phyloP scores from a whole-genome alignment of 306 rosid species.

The Astragalus glycyphyllos region DNA sequence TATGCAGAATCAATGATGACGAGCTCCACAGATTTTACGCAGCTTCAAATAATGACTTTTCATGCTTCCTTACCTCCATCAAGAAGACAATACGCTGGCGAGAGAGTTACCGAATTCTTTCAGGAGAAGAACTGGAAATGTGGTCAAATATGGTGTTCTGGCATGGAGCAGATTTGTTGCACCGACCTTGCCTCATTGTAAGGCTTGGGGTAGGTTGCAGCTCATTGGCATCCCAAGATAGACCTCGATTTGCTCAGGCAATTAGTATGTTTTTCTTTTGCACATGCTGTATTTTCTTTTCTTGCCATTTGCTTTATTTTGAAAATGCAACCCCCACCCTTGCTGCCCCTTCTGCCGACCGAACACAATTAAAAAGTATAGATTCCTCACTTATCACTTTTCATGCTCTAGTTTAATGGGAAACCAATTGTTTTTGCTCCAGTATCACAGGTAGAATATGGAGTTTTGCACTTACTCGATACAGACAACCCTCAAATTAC shows the following conservation, averaged over 20 bases:
- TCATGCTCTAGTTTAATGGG: slow-evolving; percentile 37
- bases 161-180: slow-evolving; percentile 82
- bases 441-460: slow-evolving; percentile 96
- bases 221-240: slow-evolving; percentile 66
- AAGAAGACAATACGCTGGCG: slow-evolving; percentile 89
- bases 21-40: slow-evolving; percentile 76
- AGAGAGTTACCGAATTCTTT: slow-evolving; percentile 71
- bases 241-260: slow-evolving; percentile 82
- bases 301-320: slow-evolving; percentile 33
- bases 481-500: slow-evolving; percentile 73
- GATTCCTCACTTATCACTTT: slow-evolving; percentile 28
- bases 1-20: slow-evolving; percentile 82
- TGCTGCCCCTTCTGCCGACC: slow-evolving; percentile 16
- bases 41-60: slow-evolving; percentile 71
- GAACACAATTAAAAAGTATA: slow-evolving; percentile 13
- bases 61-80: slow-evolving; percentile 69
- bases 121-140: slow-evolving; percentile 70
- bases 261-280: slow-evolving; percentile 61
- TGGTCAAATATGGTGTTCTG: slow-evolving; percentile 84
- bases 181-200: slow-evolving; percentile 79
- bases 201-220: slow-evolving; percentile 80
- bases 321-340: neutral
- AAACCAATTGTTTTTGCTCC: slow-evolving; percentile 53
- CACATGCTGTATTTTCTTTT: slow-evolving; percentile 26
- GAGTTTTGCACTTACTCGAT: slow-evolving; percentile 72